Base-by-base conservation (phyloP, 2,329 filamentous ascomycete genomes). In the Diplodia scrobiculata region DNA sequence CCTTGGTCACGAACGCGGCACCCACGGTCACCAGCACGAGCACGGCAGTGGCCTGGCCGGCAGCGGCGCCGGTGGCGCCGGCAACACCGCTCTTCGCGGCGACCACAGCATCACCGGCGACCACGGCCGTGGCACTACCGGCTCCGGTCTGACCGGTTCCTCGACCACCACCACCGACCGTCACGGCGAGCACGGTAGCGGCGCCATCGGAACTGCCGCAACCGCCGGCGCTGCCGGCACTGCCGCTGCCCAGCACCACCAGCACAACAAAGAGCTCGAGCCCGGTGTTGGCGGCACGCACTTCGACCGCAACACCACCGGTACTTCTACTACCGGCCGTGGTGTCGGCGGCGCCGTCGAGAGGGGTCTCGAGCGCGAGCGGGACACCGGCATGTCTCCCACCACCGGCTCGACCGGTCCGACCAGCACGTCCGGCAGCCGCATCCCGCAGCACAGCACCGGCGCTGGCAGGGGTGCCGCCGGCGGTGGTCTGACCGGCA, bases 221-320 rank as follows among this genome's bases (percentile, higher is more conserved):
- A 65, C 63, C 53, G 68, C 65, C 60, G 69, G 58, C 13, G 36
- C 63, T 1, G 13, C 41, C 7, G 17, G 11, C 17, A 7, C 41
- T 10, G 41, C 41, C 2, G 41, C 41, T 6, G 10, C 34, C 34
- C 34, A 36, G 34, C 41, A 45, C 17, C 41, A 45, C 10, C 41
- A 45, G 27, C 72, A 72, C 11, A 69, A 71, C 36, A 71, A 48
- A 52, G 34, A 60, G 0, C 38, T 19, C 5, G 52, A 36, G 11
- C n/a, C n/a, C 14, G 38, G 54, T 13, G 14, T 25, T 4, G 14
- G 51, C 17, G 51, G 51, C 17, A 53, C 51, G 7, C 27, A 53
- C 9, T 53, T 53, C 27, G 51, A 53, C 7, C 51, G 29, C 29
- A 53, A 6, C 9, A n/a, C 17, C 27, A 34, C 51, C 1, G 27